Percentiles rank a stretch among this genome's conserved stretches.
Conservation (phyloP, 768 basidiomycete genomes). For the Boletus reticuloceps region DNA sequence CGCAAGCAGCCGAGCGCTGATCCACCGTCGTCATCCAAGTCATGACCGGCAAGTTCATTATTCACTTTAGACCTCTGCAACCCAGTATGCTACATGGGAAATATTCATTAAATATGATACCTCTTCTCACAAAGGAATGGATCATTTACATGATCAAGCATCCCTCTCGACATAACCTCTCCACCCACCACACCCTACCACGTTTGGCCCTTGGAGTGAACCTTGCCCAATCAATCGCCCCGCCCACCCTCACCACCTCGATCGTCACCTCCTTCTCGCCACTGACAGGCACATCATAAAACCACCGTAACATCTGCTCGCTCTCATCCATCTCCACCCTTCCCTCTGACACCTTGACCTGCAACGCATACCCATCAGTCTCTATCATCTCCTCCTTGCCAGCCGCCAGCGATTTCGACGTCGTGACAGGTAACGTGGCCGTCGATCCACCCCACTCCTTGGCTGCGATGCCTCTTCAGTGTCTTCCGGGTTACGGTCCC, state of each 20-base stretch:
- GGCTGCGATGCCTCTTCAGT: neutral
- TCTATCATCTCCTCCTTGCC: conserved; percentile 9
- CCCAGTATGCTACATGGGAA: conserved; percentile 2
- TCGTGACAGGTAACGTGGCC: conserved; percentile 7
- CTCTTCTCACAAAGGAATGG: neutral
- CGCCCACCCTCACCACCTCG: conserved; percentile 40
- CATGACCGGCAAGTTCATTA: conserved; percentile 1
- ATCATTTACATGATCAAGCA: conserved; percentile 25
- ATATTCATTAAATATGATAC: conserved; percentile 9
- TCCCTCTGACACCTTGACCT: conserved; percentile 47
- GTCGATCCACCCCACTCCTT: conserved; percentile 12
- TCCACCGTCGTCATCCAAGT: neutral
- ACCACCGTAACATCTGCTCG: conserved; percentile 54
- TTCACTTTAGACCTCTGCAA: neutral
- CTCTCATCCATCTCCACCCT: conserved; percentile 44
- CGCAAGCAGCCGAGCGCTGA: neutral
- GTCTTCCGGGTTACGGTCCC: conserved; percentile 2
- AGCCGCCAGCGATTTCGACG: neutral
- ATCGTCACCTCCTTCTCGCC: conserved; percentile 36
- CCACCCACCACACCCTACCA: conserved; percentile 3
- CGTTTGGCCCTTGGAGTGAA: neutral
- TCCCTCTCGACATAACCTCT: conserved; percentile 14
- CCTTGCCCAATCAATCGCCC: conserved; percentile 33
- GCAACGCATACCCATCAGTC: conserved; percentile 35
- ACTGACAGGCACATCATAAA: conserved; percentile 35